phyloP scores from a whole-genome alignment of 2,329 filamentous ascomycete genomes.

The Aschersonia sp. region DNA sequence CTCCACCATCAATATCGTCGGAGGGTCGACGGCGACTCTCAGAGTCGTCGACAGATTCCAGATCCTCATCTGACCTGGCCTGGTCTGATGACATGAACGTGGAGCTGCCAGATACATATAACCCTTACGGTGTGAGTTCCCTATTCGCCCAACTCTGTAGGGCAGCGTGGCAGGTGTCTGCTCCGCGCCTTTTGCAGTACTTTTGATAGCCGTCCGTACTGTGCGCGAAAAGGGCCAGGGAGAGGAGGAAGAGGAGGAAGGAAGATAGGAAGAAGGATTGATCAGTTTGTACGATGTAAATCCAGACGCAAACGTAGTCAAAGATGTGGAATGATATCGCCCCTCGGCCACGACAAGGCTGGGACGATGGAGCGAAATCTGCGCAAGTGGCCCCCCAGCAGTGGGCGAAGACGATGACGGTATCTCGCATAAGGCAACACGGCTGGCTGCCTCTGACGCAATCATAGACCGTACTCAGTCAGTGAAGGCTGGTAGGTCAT shows the following conservation, averaged over 20 bases:
- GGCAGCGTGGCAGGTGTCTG: neutral
- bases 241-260: neutral
- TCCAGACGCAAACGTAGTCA: no score
- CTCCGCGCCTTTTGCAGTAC: no score
- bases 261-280: neutral
- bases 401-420: neutral
- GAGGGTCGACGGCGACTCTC: neutral
- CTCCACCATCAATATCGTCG: neutral
- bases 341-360: neutral
- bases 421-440: neutral
- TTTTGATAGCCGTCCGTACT: no score
- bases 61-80: constrained; percentile 3
- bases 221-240: no score
- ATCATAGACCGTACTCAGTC: neutral
- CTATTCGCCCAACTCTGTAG: neutral
- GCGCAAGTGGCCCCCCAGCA: neutral
- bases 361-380: neutral
- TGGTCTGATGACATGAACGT: constrained; percentile 6
- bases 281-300: neutral
- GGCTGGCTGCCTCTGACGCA: neutral
- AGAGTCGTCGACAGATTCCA: neutral
- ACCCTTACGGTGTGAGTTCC: neutral
- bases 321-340: no score
- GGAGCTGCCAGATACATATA: neutral
- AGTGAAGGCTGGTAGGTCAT: neutral